phyloP scores from a whole-genome alignment of 306 rosid species.

The Sesbania bispinosa region DNA sequence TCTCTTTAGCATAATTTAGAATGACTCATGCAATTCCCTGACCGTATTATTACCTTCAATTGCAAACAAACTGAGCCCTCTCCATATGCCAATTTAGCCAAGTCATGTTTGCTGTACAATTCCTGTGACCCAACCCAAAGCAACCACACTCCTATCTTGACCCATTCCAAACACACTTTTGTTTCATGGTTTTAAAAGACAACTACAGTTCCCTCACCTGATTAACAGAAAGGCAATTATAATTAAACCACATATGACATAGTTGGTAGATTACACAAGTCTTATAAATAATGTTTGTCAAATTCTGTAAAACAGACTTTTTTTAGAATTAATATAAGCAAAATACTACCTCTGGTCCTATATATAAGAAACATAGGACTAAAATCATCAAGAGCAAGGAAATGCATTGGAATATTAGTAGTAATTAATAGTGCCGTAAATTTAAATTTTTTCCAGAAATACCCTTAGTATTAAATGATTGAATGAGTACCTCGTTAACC shows the following conservation, averaged over 20 bases:
- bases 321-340: not conserved
- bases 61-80: not conserved
- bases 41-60: not conserved
- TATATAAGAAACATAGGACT: too few species aligned
- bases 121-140: not conserved
- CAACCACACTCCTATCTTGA: slow-evolving; percentile 5
- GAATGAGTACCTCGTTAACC: too few species aligned
- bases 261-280: not conserved
- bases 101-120: not conserved
- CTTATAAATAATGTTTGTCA: not conserved
- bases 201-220: not conserved
- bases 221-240: not conserved
- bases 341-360: too few species aligned
- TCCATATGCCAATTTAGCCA: not conserved
- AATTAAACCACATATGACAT: not conserved
- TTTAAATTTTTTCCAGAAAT: too few species aligned
- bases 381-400: too few species aligned
- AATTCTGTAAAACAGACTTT: not conserved
- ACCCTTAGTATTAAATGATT: too few species aligned
- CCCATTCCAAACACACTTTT: not conserved
- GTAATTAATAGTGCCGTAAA: too few species aligned
- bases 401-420: too few species aligned
- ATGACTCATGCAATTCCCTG: not conserved
- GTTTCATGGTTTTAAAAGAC: not conserved
- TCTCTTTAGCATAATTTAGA: not conserved